A percentile compares a stretch with the other conserved stretches of the same genome.
Evolutionary conservation across 805 yeast genomes (phyloP).

Genomic region (Saturnispora diversa): DNA sequence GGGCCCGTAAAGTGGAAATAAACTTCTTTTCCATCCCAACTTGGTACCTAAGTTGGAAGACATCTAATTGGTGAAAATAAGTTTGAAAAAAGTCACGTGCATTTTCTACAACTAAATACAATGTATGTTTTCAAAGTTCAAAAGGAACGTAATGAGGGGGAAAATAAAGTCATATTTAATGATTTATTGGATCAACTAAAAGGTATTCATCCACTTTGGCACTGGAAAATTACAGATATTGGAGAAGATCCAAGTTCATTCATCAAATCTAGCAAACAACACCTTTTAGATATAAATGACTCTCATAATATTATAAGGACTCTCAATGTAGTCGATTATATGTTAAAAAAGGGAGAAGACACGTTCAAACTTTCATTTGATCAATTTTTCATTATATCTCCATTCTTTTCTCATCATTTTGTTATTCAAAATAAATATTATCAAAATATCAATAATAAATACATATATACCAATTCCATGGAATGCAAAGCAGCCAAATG

Average conservation of each 20-base stretch:
- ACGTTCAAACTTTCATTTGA: background rate
- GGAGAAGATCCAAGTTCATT: background rate
- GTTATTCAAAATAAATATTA: conserved; percentile 5
- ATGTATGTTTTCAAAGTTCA: background rate
- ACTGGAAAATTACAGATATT: background rate
- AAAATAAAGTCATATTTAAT: background rate
- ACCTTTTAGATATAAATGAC: conserved; percentile 1
- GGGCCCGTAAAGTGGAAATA: conserved; percentile 31
- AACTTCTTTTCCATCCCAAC: conserved; percentile 21
- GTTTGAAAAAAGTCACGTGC: background rate
- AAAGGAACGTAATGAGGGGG: background rate
- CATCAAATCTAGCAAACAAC: background rate
- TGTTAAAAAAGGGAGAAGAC: background rate
- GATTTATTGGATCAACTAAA: conserved; percentile 1
- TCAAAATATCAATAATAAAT: background rate
- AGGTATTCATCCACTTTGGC: conserved; percentile 6
- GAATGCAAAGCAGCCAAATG: conserved; percentile 5
- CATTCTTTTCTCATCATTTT: conserved; percentile 4
- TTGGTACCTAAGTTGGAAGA: too few species aligned
- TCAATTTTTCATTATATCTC: conserved; percentile 1
- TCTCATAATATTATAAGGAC: background rate
- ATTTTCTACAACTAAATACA: background rate
- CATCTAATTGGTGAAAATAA: background rate
- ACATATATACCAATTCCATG: conserved; percentile 1
- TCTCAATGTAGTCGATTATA: background rate